Evolutionary conservation across 208 protist species (phyloP).

Genomic region (Wallacemonas sp.): DNA sequence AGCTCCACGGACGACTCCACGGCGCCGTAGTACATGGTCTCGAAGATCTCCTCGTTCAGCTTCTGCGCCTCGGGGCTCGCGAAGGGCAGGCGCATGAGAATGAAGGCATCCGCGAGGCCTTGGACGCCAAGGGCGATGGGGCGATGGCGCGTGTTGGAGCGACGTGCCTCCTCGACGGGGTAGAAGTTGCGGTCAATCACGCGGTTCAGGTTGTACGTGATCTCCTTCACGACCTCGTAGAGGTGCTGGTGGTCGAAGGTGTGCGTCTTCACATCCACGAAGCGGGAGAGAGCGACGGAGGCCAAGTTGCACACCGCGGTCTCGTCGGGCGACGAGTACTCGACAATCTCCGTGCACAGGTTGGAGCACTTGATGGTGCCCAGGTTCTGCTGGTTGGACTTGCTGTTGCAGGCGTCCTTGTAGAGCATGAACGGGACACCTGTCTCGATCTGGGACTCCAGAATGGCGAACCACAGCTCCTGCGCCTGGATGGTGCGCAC

Average conservation of each 20-base stretch:
- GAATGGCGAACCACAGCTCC: conserved; percentile 98
- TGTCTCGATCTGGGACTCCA: conserved; percentile 99
- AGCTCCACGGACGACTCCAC: conserved; percentile 91
- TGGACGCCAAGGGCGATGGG: conserved; percentile 99
- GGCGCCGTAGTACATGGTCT: conserved; percentile 99
- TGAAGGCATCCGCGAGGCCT: conserved; percentile 98
- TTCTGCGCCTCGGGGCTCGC: conserved; percentile 86
- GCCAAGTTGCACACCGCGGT: conserved; percentile 99
- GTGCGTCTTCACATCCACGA: conserved; percentile 78
- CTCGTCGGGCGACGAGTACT: conserved; percentile 98
- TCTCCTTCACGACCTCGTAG: conserved; percentile 90
- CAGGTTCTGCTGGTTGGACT: conserved; percentile 99
- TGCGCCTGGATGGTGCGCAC: conserved; percentile 94
- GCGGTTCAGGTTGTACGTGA: conserved; percentile 97
- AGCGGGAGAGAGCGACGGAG: conserved; percentile 98
- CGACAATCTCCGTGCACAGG: conserved; percentile 99
- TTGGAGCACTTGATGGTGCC: conserved; percentile 99
- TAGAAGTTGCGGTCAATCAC: conserved; percentile 99
- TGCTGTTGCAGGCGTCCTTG: conserved; percentile 99
- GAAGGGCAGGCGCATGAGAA: conserved; percentile 96
- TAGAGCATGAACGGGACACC: conserved; percentile 99
- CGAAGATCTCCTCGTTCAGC: conserved; percentile 99
- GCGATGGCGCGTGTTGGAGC: conserved; percentile 97
- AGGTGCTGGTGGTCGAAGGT: conserved; percentile 92
- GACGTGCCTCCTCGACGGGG: conserved; percentile 94